Percentiles rank a stretch among this genome's conserved stretches.
These are phyloP conservation scores for Raphanus raphanistrum DNA, from an alignment of 345 rosid genomes.

Conservation along the genomic window DNA sequence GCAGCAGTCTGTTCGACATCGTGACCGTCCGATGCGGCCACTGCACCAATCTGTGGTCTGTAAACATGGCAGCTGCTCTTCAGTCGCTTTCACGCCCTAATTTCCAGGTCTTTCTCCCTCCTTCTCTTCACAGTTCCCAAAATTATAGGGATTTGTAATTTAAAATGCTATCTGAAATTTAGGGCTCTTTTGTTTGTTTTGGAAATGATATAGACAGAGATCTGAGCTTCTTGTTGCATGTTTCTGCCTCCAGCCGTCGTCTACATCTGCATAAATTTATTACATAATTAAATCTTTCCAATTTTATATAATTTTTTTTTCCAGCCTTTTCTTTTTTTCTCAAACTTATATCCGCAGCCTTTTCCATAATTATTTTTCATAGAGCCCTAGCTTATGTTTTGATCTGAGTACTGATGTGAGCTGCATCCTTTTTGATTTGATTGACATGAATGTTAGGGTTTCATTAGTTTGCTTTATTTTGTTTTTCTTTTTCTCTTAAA, in stretches of 20 bases:
- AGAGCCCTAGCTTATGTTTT: constrained; percentile 29
- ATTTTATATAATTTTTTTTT: neutral
- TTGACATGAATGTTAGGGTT: constrained; percentile 49
- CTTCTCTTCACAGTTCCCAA: constrained; percentile 27
- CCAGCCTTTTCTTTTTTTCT: neutral
- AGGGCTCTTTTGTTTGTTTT: constrained; percentile 36
- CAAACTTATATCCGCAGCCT: constrained; percentile 30
- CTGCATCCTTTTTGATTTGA: constrained; percentile 46
- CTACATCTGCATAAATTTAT: constrained; percentile 22
- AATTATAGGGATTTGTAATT: constrained; percentile 42
- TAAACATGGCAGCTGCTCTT: constrained; percentile 92
- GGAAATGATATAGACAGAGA: constrained; percentile 27
- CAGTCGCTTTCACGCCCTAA: constrained; percentile 83
- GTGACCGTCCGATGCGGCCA: constrained; percentile 99
- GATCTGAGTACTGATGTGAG: constrained; percentile 30
- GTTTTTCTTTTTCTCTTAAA: constrained; percentile 24
- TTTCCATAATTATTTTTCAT: constrained; percentile 16
- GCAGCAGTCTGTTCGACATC: constrained; percentile 78
- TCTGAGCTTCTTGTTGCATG: constrained; percentile 43
- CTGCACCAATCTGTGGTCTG: constrained; percentile 95
- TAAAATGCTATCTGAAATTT: constrained; percentile 15
- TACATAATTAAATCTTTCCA: neutral
- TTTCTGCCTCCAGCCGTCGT: constrained; percentile 36
- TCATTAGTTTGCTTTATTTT: constrained; percentile 41
- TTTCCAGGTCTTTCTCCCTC: constrained; percentile 53